A percentile compares a stretch with the other conserved stretches of the same genome.
Conservation (phyloP, 2,329 filamentous ascomycete species). For the Coleophoma crateriformis region DNA sequence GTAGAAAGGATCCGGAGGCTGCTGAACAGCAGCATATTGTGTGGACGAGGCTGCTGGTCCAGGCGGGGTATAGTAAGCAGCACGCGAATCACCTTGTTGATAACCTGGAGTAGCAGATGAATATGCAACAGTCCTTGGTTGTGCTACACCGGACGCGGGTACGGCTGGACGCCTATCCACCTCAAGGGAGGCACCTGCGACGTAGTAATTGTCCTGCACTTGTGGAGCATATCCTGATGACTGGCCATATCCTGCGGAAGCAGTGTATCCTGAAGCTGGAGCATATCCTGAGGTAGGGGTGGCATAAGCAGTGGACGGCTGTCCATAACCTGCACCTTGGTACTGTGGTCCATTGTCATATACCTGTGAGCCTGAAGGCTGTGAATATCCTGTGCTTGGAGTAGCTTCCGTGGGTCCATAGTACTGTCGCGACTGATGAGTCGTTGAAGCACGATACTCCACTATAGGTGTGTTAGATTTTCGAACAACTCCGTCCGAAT, state of each 20-base stretch:
- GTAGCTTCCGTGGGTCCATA: conserved; percentile 25
- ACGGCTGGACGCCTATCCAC: conserved; percentile 9
- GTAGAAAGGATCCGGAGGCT: conserved; percentile 47
- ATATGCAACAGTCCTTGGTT: conserved; percentile 13
- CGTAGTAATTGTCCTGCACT: conserved; percentile 18
- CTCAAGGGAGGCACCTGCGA: conserved; percentile 20
- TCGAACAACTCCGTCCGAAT: conserved; percentile 24
- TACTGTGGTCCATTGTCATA: conserved; percentile 17
- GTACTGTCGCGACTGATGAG: conserved; percentile 28
- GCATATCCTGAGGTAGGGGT: conserved; percentile 16
- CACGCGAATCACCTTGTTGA: conserved; percentile 11
- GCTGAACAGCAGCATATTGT: conserved; percentile 27
- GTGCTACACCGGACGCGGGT: conserved; percentile 9
- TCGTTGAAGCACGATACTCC: conserved; percentile 26
- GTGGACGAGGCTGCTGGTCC: conserved; percentile 30
- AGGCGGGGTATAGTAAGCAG: conserved; percentile 25
- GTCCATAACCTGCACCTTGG: conserved; percentile 14
- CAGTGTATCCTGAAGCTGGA: conserved; percentile 1
- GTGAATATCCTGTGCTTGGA: conserved; percentile 14
- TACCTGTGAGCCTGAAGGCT: conserved; percentile 15
- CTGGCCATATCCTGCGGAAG: conserved; percentile 16
- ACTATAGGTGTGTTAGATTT: conserved; percentile 29
- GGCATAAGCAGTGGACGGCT: conserved; percentile 16
- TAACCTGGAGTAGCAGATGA: conserved; percentile 6
- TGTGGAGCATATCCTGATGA: conserved; percentile 15